These are phyloP conservation scores for Podaxis sp. DNA, from an alignment of 768 basidiomycete genomes.

Conservation along the genomic window DNA sequence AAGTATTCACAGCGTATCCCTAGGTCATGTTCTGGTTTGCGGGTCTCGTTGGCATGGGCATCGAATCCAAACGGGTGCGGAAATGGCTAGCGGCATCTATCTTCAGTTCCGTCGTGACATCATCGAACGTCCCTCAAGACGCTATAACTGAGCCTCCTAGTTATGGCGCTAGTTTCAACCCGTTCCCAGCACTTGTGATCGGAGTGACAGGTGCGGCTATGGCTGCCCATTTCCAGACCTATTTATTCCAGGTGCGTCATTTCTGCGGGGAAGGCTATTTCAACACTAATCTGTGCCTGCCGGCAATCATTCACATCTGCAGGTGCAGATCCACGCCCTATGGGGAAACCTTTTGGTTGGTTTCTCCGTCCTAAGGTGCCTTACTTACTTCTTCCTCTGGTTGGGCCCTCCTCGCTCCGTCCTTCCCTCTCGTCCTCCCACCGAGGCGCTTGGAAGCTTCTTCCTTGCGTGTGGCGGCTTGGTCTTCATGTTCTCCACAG, in stretches of 20 bases:
- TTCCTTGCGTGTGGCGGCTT: constrained; percentile 87
- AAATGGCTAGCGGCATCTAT: constrained; percentile 69
- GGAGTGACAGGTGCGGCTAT: constrained; percentile 94
- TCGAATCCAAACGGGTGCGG: constrained; percentile 77
- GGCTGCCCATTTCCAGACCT: constrained; percentile 88
- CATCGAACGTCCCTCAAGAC: constrained; percentile 34
- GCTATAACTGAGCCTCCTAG: constrained; percentile 66
- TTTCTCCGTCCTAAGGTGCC: constrained; percentile 75
- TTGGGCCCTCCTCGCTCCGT: constrained; percentile 77
- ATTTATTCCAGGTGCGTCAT: constrained; percentile 75
- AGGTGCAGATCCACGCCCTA: constrained; percentile 87
- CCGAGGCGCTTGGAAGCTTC: constrained; percentile 87
- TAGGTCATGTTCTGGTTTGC: constrained; percentile 95
- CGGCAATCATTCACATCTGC: constrained; percentile 7
- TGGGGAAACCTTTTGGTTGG: constrained; percentile 89
- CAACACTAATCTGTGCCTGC: neutral
- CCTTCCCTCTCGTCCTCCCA: constrained; percentile 91
- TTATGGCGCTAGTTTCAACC: constrained; percentile 81
- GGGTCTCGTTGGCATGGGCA: constrained; percentile 85
- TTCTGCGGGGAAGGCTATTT: neutral
- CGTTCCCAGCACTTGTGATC: constrained; percentile 90
- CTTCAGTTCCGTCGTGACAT: constrained; percentile 30
- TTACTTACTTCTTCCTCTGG: constrained; percentile 97
- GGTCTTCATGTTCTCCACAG: constrained; percentile 86
- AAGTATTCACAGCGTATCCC: neutral